These are phyloP conservation scores for Ogataea kodamae DNA, from an alignment of 805 yeast species.

Conservation along the genomic window DNA sequence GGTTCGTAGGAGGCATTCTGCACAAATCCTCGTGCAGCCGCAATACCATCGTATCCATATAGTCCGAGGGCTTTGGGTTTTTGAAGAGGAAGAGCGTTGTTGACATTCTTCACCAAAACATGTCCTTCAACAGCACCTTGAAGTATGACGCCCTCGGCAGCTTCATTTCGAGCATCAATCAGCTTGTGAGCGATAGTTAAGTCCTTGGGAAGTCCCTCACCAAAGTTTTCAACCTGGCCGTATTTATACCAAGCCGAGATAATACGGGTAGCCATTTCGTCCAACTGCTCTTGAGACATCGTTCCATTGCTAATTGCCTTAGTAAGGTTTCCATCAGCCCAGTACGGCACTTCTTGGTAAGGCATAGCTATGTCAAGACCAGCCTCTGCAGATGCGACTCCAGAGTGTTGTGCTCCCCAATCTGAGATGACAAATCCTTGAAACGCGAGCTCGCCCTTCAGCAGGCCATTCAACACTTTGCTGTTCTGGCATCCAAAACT, in stretches of 20 bases:
- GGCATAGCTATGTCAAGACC: conserved; percentile 71
- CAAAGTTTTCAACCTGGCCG: conserved; percentile 36
- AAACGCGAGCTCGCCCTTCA: conserved; percentile 61
- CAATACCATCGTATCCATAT: conserved; percentile 17
- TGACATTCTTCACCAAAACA: conserved; percentile 51
- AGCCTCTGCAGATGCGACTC: conserved; percentile 51
- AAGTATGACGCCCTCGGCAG: conserved; percentile 46
- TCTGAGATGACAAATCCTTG: conserved; percentile 65
- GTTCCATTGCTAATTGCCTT: conserved; percentile 54
- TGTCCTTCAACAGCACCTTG: conserved; percentile 56
- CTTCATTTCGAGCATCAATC: conserved; percentile 47
- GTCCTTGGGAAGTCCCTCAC: conserved; percentile 44
- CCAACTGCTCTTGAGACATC: conserved; percentile 47
- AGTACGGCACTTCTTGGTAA: conserved; percentile 42
- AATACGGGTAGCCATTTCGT: conserved; percentile 61
- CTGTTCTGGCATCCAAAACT: conserved; percentile 60
- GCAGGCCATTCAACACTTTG: conserved; percentile 47
- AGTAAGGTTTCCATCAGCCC: conserved; percentile 52
- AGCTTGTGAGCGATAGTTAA: conserved; percentile 54
- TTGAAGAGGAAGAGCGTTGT: conserved; percentile 51
- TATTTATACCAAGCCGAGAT: conserved; percentile 53
- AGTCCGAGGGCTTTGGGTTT: conserved; percentile 42
- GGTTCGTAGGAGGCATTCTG: conserved; percentile 2
- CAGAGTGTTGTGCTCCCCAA: conserved; percentile 61
- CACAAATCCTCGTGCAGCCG: conserved; percentile 1